Evolutionary conservation across 2,329 filamentous ascomycete species (phyloP), one percentile per base, ranked within the genome.

Genomic region (Hymenoscyphus scutula): DNA sequence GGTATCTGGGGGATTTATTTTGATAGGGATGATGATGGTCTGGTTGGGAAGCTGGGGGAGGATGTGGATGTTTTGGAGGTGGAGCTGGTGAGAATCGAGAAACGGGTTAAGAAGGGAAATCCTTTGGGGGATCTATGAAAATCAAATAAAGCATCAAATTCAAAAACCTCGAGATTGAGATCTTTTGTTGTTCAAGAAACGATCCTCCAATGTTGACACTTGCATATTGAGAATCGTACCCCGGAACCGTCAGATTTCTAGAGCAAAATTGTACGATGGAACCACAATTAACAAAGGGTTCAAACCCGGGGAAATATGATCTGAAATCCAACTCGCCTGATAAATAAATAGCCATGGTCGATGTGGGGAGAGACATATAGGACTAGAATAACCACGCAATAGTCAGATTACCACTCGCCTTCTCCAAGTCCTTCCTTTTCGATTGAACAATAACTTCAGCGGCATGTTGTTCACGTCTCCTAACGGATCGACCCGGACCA

Each of bases 21-120:
- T 68, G 80, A 82, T 67, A 73, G 77, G 76, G 80, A 82, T 53
- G 78, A 79, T 25, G 76, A 84, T 62, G 74, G 76, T 1, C 67
- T 84, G 30, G 71, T 29, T 53, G 72, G 70, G 0, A 84, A 81
- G 67, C 73, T 85, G 3, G 75, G 77, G 0, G 71, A 74, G 57
- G 81, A 79, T 2, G 81, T 77, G 2, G 75, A 79, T 13, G 79
- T 86, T 0, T 75, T 87, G 6, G 84, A 86, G 59, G 72, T 87
- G 2, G 83, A 86, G 69, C 72, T 87, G 27, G 75, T 75, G 1
- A 76, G 83, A 11, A 79, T 79, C 23, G 84, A 87, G 69, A 81
- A 79, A 72, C 77, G 77, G 60, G 62, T 71, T 17, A 54, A 64
- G 45, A 69, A 53, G 51, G 68, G 64, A 10, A 61, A 56, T 25